Conservation (phyloP, 345 rosid species). For the Bruguiera sexangula region DNA sequence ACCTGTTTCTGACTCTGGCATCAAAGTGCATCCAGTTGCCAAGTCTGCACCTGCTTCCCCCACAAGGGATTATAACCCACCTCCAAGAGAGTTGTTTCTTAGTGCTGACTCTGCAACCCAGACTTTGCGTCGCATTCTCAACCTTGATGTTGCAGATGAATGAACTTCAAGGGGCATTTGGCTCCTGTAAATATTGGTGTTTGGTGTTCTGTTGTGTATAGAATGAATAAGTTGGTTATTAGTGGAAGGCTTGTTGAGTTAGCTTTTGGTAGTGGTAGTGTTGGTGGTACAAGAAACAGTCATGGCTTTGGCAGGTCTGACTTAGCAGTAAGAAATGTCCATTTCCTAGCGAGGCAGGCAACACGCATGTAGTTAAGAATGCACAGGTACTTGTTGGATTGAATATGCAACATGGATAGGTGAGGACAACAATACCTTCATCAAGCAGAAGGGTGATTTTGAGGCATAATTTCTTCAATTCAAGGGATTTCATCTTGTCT, state of each 20-base stretch:
- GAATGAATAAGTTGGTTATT: conserved; percentile 41
- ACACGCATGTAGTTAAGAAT: conserved; percentile 4
- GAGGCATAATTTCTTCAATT: not conserved
- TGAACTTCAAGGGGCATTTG: conserved; percentile 39
- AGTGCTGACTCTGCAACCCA: conserved; percentile 73
- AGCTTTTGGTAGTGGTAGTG: conserved; percentile 26
- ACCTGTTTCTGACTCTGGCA: conserved; percentile 32
- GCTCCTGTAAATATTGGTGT: conserved; percentile 50
- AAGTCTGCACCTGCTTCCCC: conserved; percentile 95
- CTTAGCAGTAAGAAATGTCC: conserved; percentile 11
- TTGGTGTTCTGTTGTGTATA: conserved; percentile 56
- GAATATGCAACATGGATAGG: conserved; percentile 20
- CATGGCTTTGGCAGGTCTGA: conserved; percentile 33
- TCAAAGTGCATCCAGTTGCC: conserved; percentile 44
- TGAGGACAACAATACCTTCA: conserved; percentile 10
- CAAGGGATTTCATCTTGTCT: not conserved
- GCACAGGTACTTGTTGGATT: conserved; percentile 7
- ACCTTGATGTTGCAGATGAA: conserved; percentile 62
- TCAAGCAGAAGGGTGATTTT: conserved; percentile 22
- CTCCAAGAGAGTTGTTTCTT: conserved; percentile 41
- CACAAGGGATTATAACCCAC: conserved; percentile 43
- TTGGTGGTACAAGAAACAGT: conserved; percentile 28
- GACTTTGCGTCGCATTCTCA: conserved; percentile 92
- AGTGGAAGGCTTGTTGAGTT: conserved; percentile 31
- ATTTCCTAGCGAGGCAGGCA: conserved; percentile 20